Evolutionary conservation across 225 moss, liverwort and hornwort genomes (phyloP), one percentile per base, ranked within the genome.

Genomic region (Asterella californica): DNA sequence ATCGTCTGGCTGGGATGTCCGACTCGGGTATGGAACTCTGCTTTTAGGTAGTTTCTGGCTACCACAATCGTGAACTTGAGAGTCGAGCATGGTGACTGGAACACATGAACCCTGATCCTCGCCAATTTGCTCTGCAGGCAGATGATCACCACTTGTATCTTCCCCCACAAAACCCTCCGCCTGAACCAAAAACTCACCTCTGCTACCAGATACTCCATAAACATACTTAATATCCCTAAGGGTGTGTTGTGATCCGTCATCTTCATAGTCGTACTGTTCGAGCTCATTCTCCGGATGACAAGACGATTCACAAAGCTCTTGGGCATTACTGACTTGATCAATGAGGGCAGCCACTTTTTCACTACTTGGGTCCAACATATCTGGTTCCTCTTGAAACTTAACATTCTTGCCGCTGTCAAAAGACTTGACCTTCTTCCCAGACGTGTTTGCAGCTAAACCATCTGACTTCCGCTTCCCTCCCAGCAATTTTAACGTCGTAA

Each of bases 161-260:
- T 62, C 76, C 49, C 73, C 69, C 4, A 25, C 54, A 27, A 78
- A 78, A 61, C 61, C 49, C 27, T 81, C 76, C 32, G 55, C 68
- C 12, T 76, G 76, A 33, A 62, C 37, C 2, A 65, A 61, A 70
- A 65, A 81, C 47, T 79, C 50, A 32, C 75, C 74, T 75, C 53
- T 72, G 48, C 50, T 32, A 19, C 80, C 81, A 76, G 86, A 53
- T 63, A 86, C 54, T 45, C 79, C 79, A 36, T 81, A 54, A 29
- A 82, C 57, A 37, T 87, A 68, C 57, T 84, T 84, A 10, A 84
- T 74, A 66, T 87, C 79, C 71, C 76, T 83, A 14, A 76, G 37
- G 19, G 68, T 80, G 22, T 59, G 78, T n/a, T 76, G 79, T 17
- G 42, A 32, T n/a, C 72, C 76, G 18, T 79, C 81, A 73, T 37